These are phyloP conservation scores for Suhomyces yuchorum DNA, from an alignment of 1,139 yeast genomes.

Conservation along the genomic window DNA sequence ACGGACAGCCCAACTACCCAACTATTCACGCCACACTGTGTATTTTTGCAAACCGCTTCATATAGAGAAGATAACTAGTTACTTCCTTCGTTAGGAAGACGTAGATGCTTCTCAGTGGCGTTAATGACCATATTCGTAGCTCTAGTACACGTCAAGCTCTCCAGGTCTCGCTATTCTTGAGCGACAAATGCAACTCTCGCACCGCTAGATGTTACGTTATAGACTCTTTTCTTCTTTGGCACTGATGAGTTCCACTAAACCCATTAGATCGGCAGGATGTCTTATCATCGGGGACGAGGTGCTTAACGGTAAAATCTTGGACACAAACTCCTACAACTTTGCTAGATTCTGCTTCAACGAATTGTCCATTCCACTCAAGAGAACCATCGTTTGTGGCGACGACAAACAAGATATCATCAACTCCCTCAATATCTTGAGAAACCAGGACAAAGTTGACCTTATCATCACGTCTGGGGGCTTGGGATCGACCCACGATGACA, in stretches of 20 bases:
- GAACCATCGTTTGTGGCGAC: constrained; percentile 76
- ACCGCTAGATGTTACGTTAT: background rate
- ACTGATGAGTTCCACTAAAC: constrained; percentile 1
- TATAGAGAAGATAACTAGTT: too few relatives aligned
- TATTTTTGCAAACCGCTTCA: too few relatives aligned
- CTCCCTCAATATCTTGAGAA: constrained; percentile 47
- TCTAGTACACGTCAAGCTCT: too few relatives aligned
- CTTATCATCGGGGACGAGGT: constrained; percentile 86
- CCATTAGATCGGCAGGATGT: constrained; percentile 37
- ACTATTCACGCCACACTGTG: too few relatives aligned
- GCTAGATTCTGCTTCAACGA: constrained; percentile 66
- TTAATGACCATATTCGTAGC: too few relatives aligned
- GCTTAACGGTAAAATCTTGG: constrained; percentile 81
- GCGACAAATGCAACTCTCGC: background rate
- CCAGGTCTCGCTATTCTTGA: background rate
- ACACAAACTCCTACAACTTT: constrained; percentile 73
- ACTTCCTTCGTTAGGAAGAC: too few relatives aligned
- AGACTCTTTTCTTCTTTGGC: background rate
- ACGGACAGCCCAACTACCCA: too few relatives aligned
- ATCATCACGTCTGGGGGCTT: constrained; percentile 82
- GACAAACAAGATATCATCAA: constrained; percentile 64
- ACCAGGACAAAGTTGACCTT: constrained; percentile 57
- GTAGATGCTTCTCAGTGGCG: too few relatives aligned
- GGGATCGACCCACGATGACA: constrained; percentile 90
- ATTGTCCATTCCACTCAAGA: constrained; percentile 63